Evolutionary conservation across 2,329 filamentous ascomycete species (phyloP), one percentile per base, ranked within the genome.

Genomic region (Aspergillus uvarum): DNA sequence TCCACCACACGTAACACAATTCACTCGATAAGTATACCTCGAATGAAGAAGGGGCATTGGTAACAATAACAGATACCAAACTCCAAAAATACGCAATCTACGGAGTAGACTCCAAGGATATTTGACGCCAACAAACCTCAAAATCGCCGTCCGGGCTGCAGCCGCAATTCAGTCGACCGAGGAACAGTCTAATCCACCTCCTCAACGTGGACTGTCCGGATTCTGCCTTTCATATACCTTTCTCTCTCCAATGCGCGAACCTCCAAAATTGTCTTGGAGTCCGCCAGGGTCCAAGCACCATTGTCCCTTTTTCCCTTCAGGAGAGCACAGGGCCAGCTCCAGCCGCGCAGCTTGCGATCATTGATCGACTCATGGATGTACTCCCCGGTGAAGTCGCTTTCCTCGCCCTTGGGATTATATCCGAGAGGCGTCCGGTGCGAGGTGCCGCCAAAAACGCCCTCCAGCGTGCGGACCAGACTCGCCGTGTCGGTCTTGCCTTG

Each of bases 361-460:
- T 47, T 38, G 50, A 63, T 63, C 2, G 63, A 63, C n/a, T 54
- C 51, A 50, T 65, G 63, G 19, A 63, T 58, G 35, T 47, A 32
- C n/a, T 65, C 63, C n/a, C 59, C 59, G 16, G 59, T 65, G 4
- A 55, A 31, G 3, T 51, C 44, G 5, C 19, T 7, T n/a, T 42
- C 26, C 5, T 44, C 16, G 3, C 54, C 59, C 3, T 16, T 21
- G 16, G 56, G 59, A 2, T 56, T 48, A 29, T 68, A 68, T n/a
- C 49, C 47, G 5, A 67, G 26, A 4, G 65, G 64, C 2, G 59
- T 64, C 8, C 67, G 58, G 10, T 38, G 54, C 2, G 61, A 63
- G 8, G 5, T 59, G 0, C 63, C 65, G 5, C 62, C 60, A 3
- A 67, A 3, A 0, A 59, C 11, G 2, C 38, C 44, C 32, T 67